Base-by-base conservation (phyloP, 805 yeast genomes). In the Jamesozyma jinghongensis region DNA sequence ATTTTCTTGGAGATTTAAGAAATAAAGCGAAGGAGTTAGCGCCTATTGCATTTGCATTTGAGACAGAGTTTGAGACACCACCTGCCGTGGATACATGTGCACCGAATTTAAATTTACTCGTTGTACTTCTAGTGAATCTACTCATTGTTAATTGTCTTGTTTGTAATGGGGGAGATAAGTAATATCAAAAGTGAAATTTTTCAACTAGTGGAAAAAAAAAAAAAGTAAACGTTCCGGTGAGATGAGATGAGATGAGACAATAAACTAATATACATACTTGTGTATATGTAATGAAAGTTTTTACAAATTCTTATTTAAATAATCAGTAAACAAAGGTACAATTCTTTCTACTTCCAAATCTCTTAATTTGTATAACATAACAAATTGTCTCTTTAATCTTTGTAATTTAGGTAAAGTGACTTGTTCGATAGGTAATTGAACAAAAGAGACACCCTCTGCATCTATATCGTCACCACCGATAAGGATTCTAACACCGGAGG, bases 21-120 rank as follows among this genome's bases (percentile, higher is more conserved):
- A 92, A 92, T 51, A 92, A 64, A 0, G 97, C 97, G 69, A 92
- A 87, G 35, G 94, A 75, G 53, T 85, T 85, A 41, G 65, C 68
- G 52, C 78, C 78, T 19, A 75, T 65, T 32, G 66, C 65, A 52
- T 63, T 65, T 18, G 81, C 81, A 50, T 79, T 74, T 28, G 68
- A 54, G 1, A 85, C 77, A 6, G 90, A 70, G 25, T 82, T 79
- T 34, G 83, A 77, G 2, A 85, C 54, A 38, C 92, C 97, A 12
- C 95, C 95, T 4, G 82, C 71, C 49, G 81, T 78, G 3, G 83
- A 77, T 22, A 88, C 90, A 62, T 88, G 97, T 2, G 95, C 95
- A 3, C 97, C 97, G 55, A 76, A 88, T 56, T 74, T 81, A 63
- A 66, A 69, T 36, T 65, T 67, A 43, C 70, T 63, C 3, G 67